phyloP scores from a whole-genome alignment of 1,139 yeast species.

The Sugiyamaella paludigena region DNA sequence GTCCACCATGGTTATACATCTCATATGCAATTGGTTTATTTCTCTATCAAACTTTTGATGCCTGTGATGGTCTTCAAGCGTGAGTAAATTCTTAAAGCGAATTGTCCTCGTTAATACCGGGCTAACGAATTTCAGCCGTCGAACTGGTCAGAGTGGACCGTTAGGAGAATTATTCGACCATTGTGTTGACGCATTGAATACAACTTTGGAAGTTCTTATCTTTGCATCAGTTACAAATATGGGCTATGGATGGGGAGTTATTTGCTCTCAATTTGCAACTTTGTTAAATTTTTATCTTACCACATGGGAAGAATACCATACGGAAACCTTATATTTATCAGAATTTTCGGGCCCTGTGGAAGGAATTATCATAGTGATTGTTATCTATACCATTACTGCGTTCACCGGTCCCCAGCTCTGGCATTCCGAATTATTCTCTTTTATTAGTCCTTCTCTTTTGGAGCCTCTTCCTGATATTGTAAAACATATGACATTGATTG shows the following conservation, averaged over 20 bases:
- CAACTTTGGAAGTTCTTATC: conserved; percentile 72
- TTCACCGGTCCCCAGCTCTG: conserved; percentile 57
- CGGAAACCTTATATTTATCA: conserved; percentile 77
- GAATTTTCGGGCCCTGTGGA: conserved; percentile 93
- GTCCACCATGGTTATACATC: conserved; percentile 82
- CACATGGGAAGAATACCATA: conserved; percentile 96
- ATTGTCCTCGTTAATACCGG: too few relatives aligned
- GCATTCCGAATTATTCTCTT: conserved; percentile 41
- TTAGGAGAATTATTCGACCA: conserved; percentile 93
- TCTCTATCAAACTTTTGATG: conserved; percentile 92
- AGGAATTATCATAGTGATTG: conserved; percentile 70
- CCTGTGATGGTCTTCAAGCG: conserved; percentile 95
- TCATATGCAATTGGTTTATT: conserved; percentile 82
- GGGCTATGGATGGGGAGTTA: conserved; percentile 64
- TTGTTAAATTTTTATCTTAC: conserved; percentile 78
- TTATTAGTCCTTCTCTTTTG: conserved; percentile 16
- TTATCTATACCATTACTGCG: conserved; percentile 60
- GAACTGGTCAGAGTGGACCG: conserved; percentile 94
- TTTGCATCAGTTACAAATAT: conserved; percentile 71
- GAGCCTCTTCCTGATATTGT: conserved; percentile 15
- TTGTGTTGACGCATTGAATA: conserved; percentile 85
- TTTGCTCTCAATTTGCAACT: conserved; percentile 71
- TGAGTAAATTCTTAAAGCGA: conserved; percentile 36
- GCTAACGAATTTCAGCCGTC: conserved; percentile 37
- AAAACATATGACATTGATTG: conserved; percentile 36